Evolutionary conservation across 129 eudicot genomes (phyloP).

Genomic region (Oenanthe sinensis): DNA sequence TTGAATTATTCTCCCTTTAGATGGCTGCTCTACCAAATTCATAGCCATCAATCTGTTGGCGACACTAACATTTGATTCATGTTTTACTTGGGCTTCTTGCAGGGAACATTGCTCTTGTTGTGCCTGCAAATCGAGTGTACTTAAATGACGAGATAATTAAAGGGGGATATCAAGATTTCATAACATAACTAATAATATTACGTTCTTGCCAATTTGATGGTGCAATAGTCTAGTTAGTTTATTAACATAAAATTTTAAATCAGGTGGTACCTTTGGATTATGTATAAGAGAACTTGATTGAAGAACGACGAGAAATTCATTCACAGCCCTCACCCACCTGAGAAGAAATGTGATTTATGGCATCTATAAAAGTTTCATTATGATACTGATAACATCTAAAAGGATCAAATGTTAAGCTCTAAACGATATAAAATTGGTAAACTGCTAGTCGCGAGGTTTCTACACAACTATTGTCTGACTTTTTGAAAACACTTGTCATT

Average conservation of each 20-base stretch:
- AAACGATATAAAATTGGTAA: neutral
- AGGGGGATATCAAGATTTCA: neutral
- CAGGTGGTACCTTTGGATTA: conserved; percentile 30
- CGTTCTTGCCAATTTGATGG: neutral
- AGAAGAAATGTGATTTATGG: conserved; percentile 2
- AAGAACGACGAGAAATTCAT: conserved; percentile 60
- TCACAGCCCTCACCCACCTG: conserved; percentile 90
- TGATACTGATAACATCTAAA: neutral
- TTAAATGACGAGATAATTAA: neutral
- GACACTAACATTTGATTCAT: conserved; percentile 51
- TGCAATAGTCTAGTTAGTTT: neutral
- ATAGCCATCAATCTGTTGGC: conserved; percentile 57
- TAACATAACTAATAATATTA: neutral
- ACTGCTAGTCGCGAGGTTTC: neutral
- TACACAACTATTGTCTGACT: neutral
- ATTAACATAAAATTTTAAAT: neutral
- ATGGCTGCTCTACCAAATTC: conserved; percentile 20
- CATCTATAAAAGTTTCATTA: neutral
- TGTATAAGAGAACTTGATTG: conserved; percentile 65
- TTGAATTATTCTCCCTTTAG: conserved; percentile 16
- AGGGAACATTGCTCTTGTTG: conserved; percentile 13
- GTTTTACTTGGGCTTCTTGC: conserved; percentile 46
- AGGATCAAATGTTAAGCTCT: neutral
- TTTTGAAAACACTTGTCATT: neutral
- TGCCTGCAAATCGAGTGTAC: neutral